A percentile compares a stretch with the other conserved stretches of the same genome.
Conservation (phyloP, 208 protist genomes). For the Porcisia hertigi region DNA sequence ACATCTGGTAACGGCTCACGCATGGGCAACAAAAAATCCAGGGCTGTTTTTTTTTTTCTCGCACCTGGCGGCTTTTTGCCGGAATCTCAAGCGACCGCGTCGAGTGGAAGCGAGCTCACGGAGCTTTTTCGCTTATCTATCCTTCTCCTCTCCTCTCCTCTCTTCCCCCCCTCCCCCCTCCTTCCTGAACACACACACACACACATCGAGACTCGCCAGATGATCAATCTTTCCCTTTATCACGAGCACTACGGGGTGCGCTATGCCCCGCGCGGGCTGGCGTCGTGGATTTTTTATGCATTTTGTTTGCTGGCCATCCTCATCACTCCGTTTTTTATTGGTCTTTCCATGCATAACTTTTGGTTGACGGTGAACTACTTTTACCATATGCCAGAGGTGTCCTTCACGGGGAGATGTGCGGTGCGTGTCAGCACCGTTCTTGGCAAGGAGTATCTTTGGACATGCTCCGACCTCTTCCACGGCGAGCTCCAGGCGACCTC, state of each 20-base stretch:
- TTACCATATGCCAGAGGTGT: constrained; percentile 43
- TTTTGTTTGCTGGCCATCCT: constrained; percentile 62
- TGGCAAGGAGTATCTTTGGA: constrained; percentile 76
- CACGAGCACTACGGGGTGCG: constrained; percentile 77
- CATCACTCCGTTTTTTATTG: constrained; percentile 61
- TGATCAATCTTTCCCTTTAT: constrained; percentile 43
- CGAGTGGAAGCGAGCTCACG: no score
- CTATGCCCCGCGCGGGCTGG: constrained; percentile 60
- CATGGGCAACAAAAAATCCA: no score
- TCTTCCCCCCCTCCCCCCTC: no score
- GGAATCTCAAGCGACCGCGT: no score
- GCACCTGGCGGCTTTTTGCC: no score
- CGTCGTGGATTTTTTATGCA: constrained; percentile 62
- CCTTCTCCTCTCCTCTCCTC: no score
- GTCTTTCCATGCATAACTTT: constrained; percentile 74
- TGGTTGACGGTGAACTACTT: constrained; percentile 67
- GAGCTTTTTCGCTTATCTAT: no score
- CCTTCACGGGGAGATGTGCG: constrained; percentile 64
- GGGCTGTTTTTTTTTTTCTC: no score
- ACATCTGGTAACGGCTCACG: no score
- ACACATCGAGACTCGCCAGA: neutral
- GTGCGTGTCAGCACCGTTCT: constrained; percentile 59
- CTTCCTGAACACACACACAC: neutral
- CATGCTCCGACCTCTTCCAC: constrained; percentile 70
- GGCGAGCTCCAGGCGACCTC: constrained; percentile 34